These are phyloP conservation scores for Russula dissimulans DNA, from an alignment of 768 basidiomycete species.

Conservation along the genomic window DNA sequence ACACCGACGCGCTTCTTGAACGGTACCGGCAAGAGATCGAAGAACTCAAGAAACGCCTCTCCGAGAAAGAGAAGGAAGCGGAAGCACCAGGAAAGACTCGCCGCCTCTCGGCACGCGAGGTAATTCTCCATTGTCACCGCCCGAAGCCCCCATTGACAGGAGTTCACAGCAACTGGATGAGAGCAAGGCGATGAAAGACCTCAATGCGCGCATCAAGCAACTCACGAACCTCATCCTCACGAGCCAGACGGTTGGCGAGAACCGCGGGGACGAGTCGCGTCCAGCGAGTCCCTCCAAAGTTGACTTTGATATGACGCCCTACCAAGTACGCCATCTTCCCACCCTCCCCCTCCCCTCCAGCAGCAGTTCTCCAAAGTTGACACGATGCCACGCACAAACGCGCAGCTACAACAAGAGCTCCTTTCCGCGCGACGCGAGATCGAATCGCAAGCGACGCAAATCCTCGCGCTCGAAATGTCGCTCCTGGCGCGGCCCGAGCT, in stretches of 20 bases:
- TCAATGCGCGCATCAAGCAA: slow-evolving; percentile 72
- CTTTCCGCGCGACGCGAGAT: slow-evolving; percentile 68
- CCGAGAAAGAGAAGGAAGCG: slow-evolving; percentile 48
- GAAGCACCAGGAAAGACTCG: slow-evolving; percentile 42
- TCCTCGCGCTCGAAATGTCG: slow-evolving; percentile 73
- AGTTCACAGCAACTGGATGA: slow-evolving; percentile 66
- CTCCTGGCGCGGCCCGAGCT: slow-evolving; percentile 62
- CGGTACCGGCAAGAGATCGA: slow-evolving; percentile 93
- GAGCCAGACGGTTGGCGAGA: slow-evolving; percentile 71
- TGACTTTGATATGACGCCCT: slow-evolving; percentile 84
- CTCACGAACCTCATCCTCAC: slow-evolving; percentile 80
- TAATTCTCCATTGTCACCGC: slow-evolving; percentile 12
- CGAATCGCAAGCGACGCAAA: slow-evolving; percentile 74
- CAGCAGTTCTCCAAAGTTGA: neutral
- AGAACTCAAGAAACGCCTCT: slow-evolving; percentile 65
- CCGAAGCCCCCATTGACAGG: neutral
- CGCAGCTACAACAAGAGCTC: slow-evolving; percentile 82
- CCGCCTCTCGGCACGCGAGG: slow-evolving; percentile 39
- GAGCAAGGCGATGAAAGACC: slow-evolving; percentile 74
- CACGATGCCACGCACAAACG: too few relatives aligned
- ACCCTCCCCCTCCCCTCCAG: neutral
- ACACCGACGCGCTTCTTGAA: slow-evolving; percentile 89
- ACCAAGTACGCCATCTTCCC: slow-evolving; percentile 45
- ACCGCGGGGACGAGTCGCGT: slow-evolving; percentile 57
- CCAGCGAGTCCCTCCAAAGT: slow-evolving; percentile 81